Conservation (phyloP, 2,329 filamentous ascomycete genomes). For the Botrytis squamosa region DNA sequence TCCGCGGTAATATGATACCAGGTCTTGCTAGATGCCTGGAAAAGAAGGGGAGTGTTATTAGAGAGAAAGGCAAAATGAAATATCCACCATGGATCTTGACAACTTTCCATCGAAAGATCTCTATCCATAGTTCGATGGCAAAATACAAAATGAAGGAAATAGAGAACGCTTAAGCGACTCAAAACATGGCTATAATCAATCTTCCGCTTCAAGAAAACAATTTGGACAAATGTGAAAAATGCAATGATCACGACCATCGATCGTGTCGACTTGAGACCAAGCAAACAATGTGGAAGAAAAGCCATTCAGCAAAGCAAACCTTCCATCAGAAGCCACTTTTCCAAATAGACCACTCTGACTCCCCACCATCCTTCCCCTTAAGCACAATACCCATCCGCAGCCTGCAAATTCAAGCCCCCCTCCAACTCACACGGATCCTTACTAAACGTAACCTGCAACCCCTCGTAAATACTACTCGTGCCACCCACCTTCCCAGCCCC, state of each 20-base stretch:
- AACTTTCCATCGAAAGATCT: neutral
- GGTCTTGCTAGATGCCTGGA: neutral
- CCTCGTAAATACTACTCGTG: constrained; percentile 11
- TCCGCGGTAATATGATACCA: constrained; percentile 2
- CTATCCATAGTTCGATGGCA: neutral
- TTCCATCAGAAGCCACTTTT: neutral
- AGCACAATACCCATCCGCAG: constrained; percentile 9
- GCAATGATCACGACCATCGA: neutral
- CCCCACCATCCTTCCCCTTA: neutral
- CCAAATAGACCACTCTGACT: neutral
- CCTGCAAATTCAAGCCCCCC: constrained; percentile 16
- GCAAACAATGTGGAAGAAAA: neutral
- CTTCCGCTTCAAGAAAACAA: neutral
- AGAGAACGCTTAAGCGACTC: neutral
- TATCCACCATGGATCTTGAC: neutral
- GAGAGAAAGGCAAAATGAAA: neutral
- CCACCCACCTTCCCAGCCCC: neutral
- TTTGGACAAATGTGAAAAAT: neutral
- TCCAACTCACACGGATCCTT: constrained; percentile 24
- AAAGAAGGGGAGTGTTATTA: neutral
- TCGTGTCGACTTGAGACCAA: neutral
- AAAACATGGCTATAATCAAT: neutral
- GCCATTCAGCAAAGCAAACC: neutral
- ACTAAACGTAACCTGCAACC: constrained; percentile 20
- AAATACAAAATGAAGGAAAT: neutral